These are phyloP conservation scores for Penicillium roqueforti DNA, from an alignment of 495 filamentous ascomycete species.

Conservation along the genomic window DNA sequence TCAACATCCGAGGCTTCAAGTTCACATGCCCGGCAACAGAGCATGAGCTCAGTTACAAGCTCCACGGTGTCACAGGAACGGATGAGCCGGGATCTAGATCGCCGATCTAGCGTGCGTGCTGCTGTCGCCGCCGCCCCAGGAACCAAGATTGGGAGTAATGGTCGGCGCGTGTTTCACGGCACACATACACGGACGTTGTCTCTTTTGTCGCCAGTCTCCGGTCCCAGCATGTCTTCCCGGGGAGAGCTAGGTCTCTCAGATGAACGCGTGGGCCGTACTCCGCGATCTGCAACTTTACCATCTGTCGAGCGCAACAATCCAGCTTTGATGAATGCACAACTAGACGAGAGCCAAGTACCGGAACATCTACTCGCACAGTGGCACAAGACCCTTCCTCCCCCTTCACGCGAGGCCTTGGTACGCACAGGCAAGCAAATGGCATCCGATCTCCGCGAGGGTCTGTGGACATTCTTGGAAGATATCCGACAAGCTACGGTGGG, in stretches of 20 bases:
- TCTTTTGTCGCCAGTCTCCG: conserved; percentile 64
- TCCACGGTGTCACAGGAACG: conserved; percentile 32
- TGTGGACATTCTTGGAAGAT: conserved; percentile 98
- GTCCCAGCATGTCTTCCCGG: conserved; percentile 1
- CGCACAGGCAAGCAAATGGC: conserved; percentile 81
- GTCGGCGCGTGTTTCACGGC: conserved; percentile 62
- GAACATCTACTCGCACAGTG: conserved; percentile 38
- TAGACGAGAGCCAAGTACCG: conserved; percentile 25
- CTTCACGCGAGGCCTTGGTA: conserved; percentile 54
- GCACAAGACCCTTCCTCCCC: conserved; percentile 42
- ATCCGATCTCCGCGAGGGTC: conserved; percentile 78
- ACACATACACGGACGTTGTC: conserved; percentile 81
- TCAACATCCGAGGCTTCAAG: conserved; percentile 16
- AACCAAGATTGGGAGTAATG: conserved; percentile 41
- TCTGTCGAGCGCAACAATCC: conserved; percentile 36
- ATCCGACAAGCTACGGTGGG: conserved; percentile 91
- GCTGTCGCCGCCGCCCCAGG: conserved; percentile 26
- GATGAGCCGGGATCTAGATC: conserved; percentile 47
- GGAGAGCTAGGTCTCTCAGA: conserved; percentile 12
- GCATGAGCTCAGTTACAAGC: conserved; percentile 30
- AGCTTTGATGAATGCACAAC: conserved; percentile 15
- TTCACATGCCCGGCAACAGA: conserved; percentile 30
- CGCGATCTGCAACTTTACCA: conserved; percentile 46
- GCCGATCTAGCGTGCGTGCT: conserved; percentile 42
- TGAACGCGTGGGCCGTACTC: conserved; percentile 39